These are phyloP conservation scores for Blastobotrys serpentis DNA, from an alignment of 1,139 yeast genomes.

Conservation along the genomic window DNA sequence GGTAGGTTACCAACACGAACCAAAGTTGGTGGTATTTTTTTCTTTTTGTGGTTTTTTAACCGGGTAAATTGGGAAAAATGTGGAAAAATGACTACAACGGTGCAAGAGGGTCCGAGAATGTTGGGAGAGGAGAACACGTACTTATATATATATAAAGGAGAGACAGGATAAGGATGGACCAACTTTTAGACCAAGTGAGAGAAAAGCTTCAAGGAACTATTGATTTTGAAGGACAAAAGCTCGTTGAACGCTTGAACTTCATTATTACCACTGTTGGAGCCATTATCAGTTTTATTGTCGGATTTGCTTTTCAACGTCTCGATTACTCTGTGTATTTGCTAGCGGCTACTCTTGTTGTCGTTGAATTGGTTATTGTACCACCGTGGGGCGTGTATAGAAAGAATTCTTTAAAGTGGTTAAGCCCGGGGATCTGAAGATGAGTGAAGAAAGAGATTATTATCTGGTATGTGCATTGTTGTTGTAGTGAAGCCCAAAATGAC, in stretches of 20 bases:
- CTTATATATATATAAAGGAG: neutral
- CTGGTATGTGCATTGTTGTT: conserved; percentile 13
- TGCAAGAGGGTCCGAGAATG: neutral
- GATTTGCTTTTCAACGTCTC: conserved; percentile 48
- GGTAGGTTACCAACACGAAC: too few species aligned
- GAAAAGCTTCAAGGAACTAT: conserved; percentile 52
- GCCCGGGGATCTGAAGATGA: conserved; percentile 7
- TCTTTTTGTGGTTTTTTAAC: too few species aligned
- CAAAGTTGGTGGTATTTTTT: too few species aligned
- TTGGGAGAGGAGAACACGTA: neutral
- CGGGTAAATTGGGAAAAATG: neutral
- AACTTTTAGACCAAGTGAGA: conserved; percentile 22
- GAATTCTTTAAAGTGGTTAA: conserved; percentile 46
- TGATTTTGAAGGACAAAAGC: conserved; percentile 60
- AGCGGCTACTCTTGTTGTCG: conserved; percentile 39
- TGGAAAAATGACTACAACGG: neutral
- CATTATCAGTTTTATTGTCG: conserved; percentile 45
- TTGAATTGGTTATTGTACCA: conserved; percentile 49
- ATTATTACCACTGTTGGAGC: conserved; percentile 38
- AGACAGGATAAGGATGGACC: conserved; percentile 31
- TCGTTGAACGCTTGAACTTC: conserved; percentile 38
- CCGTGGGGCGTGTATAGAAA: conserved; percentile 56
- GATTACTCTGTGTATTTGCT: conserved; percentile 42
- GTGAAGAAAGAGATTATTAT: conserved; percentile 5
- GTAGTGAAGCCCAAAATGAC: neutral